Base-by-base conservation (phyloP, 345 rosid genomes). In the Gossypium bickii region DNA sequence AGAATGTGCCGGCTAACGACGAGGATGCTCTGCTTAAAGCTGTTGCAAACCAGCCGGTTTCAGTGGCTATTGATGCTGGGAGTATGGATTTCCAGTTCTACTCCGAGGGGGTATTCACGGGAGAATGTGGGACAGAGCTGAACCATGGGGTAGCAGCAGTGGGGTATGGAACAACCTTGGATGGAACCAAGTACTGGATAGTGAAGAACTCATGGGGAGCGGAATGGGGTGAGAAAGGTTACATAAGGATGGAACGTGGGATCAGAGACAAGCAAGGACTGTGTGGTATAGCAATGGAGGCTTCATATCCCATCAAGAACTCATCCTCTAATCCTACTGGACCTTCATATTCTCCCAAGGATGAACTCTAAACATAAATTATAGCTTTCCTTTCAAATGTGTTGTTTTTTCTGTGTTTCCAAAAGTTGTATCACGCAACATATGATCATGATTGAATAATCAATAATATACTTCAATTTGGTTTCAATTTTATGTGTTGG, bases 141-240 rank as follows among this genome's bases (percentile, higher is more conserved):
- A 81, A 88, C 69, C 93, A 92, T 73, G 89, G 93, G 44, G 91
- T 92, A 44, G 90, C 91, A 51, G 76, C 77, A 5, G 89, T 91
- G 24, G 93, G 97, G 8, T 91, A 88, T 66, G 93, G 97, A 78
- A 73, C 86, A 16, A 88, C 90, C 1, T 48, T 85, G 4, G 91
- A 89, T 38, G 93, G 93, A 82, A 92, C 90, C 3, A 89, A 88
- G 67, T 92, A 88, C 59, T 92, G 97, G 97, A 87, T 83, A 0
- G 93, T 89, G 52, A 88, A 83, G 73, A 90, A 90, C 74, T 92
- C 97, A 0, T 91, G 97, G 93, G 97, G 97, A 63, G 27, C 81
- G 2, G 88, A 82, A 78, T 91, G 97, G 97, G 97, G 97, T 51
- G 92, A 91, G 85, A 84, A 86, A 55, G 93, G 93, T 9, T 89